These are phyloP conservation scores for Annona cherimola DNA, from an alignment of 164 flowering plant genomes.

Conservation along the genomic window DNA sequence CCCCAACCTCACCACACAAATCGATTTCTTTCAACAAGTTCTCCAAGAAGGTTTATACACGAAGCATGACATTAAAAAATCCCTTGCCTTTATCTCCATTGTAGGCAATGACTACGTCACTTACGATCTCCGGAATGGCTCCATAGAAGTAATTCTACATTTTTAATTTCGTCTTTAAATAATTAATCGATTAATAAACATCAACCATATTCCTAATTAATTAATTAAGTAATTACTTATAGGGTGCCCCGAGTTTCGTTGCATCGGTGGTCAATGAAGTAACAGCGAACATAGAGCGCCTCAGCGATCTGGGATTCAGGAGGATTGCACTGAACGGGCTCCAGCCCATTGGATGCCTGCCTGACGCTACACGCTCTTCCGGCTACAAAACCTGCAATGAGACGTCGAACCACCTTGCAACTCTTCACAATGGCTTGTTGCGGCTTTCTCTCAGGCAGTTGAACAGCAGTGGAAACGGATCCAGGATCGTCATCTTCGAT, in stretches of 20 bases:
- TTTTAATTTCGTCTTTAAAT: background rate
- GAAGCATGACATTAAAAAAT: constrained; percentile 18
- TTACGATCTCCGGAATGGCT: constrained; percentile 16
- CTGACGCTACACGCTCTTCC: background rate
- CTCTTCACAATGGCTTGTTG: constrained; percentile 7
- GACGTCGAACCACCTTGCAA: background rate
- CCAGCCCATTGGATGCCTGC: constrained; percentile 10
- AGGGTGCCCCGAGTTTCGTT: constrained; percentile 2
- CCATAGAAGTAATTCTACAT: constrained; percentile 12
- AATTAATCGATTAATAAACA: background rate
- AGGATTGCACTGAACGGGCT: constrained; percentile 6
- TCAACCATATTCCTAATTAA: background rate
- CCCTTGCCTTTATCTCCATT: constrained; percentile 38
- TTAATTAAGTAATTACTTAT: background rate
- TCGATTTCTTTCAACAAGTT: constrained; percentile 30
- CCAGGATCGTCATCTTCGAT: constrained; percentile 7
- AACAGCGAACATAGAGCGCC: background rate
- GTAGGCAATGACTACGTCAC: constrained; percentile 53
- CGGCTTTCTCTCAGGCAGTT: background rate
- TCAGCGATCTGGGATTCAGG: constrained; percentile 3
- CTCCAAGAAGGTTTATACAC: constrained; percentile 23
- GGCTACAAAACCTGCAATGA: constrained; percentile 6
- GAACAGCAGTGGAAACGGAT: background rate
- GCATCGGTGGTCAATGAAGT: constrained; percentile 1
- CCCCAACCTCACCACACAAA: constrained; percentile 51